Evolutionary conservation across 2,329 filamentous ascomycete species (phyloP), one percentile per base, ranked within the genome.

Genomic region (Trichocomaceae sp.): DNA sequence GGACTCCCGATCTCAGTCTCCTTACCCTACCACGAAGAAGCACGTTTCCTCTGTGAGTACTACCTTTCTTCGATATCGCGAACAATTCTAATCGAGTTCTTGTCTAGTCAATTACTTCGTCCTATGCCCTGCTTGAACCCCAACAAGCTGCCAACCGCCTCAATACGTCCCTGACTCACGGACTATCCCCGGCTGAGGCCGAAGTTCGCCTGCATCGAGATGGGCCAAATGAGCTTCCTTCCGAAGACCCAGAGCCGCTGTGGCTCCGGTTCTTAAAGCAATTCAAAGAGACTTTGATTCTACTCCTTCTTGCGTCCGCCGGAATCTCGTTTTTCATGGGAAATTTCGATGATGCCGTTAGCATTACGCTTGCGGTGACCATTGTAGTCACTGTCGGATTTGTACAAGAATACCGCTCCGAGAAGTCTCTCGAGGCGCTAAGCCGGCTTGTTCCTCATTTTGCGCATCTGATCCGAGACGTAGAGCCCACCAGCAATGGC

Each of bases 351-450:
- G 95, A 99, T 74, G 92, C 92, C 5, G 76, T 99, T 64, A 97
- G 92, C 71, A 99, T 99, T 66, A 88, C 92, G 0, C 85, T 96
- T 31, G 93, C 93, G 1, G 93, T 99, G 20, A 96, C 91, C 23
- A 99, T 99, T 63, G 93, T 99, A 5, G 91, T 99, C 22, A 87
- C 87, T 0, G 93, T 99, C 42, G 93, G 92, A 1, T 99, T 99
- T 63, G 84, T 97, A 51, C 93, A 99, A 69, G 93, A 99, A 73
- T 99, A 99, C 70, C 82, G 93, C 57, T 97, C 93, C 7, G 93
- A 99, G 69, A 95, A 99, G 72, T 97, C 92, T 2, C 84, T 99
- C 61, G 93, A 99, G 72, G 93, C 93, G 19, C 77, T 99, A 62
- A 96, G 88, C 66, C 89, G 93, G 64, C 77, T 99, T 23, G 92